These are phyloP conservation scores for Ganoderma lingzhi DNA, from an alignment of 1,284 basidiomycete species.

Conservation along the genomic window DNA sequence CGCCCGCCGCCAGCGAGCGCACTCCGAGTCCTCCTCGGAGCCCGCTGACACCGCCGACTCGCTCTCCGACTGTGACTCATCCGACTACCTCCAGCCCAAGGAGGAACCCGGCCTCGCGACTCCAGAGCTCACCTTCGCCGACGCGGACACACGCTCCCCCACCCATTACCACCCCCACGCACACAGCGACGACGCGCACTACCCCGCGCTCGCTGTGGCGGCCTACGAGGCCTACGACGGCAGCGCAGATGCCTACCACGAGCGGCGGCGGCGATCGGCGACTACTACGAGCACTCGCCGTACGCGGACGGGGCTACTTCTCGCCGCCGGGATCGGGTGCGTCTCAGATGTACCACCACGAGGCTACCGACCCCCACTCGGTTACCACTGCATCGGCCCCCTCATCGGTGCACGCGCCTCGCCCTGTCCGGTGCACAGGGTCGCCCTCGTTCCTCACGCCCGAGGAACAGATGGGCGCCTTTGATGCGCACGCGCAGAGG, in stretches of 20 bases:
- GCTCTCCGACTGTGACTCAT: slow-evolving; percentile 19
- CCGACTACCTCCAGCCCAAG: slow-evolving; percentile 29
- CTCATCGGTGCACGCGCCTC: slow-evolving; percentile 31
- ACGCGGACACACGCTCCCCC: slow-evolving; percentile 10
- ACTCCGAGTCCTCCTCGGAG: slow-evolving; percentile 23
- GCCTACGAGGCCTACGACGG: slow-evolving; percentile 17
- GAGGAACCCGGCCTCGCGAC: slow-evolving; percentile 29
- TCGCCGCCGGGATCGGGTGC: not conserved
- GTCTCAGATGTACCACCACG: slow-evolving; percentile 17
- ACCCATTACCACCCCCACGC: not conserved
- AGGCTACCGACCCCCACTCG: slow-evolving; percentile 17
- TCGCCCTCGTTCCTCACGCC: slow-evolving; percentile 31
- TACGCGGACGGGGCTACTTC: slow-evolving; percentile 14
- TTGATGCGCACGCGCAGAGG: slow-evolving; percentile 9
- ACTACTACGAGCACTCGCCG: slow-evolving; percentile 18
- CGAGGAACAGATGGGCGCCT: slow-evolving; percentile 14
- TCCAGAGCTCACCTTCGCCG: slow-evolving; percentile 29
- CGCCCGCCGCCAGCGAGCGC: slow-evolving; percentile 25
- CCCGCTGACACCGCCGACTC: slow-evolving; percentile 20
- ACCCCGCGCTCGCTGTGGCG: slow-evolving; percentile 10
- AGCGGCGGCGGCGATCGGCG: not conserved
- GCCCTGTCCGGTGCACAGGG: slow-evolving; percentile 29
- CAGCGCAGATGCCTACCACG: slow-evolving; percentile 12
- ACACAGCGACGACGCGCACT: slow-evolving; percentile 22
- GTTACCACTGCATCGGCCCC: not conserved